Evolutionary conservation across 805 yeast species (phyloP).

Genomic region (Barnettozyma wickerhamii): DNA sequence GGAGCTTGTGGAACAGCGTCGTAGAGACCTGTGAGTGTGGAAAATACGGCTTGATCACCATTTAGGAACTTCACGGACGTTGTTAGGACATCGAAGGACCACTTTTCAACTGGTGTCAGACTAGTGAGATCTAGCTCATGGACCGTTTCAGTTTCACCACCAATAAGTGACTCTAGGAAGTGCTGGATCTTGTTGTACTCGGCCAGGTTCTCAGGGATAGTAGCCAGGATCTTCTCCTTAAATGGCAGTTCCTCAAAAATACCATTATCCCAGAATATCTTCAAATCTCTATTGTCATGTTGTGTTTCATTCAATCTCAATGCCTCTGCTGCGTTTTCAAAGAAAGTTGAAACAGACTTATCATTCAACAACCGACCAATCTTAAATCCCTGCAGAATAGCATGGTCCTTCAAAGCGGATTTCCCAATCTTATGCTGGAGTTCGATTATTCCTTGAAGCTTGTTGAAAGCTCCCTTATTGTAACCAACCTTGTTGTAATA

Average conservation of each 20-base stretch:
- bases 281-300: slow-evolving; percentile 58
- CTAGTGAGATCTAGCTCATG: slow-evolving; percentile 8
- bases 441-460: slow-evolving; percentile 60
- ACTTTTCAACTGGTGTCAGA: slow-evolving; percentile 17
- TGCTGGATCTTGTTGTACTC: slow-evolving; percentile 14
- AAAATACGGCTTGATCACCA: not conserved
- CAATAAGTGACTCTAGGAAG: slow-evolving; percentile 12
- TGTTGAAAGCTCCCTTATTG: slow-evolving; percentile 56
- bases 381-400: slow-evolving; percentile 25
- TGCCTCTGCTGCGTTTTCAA: slow-evolving; percentile 28
- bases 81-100: slow-evolving; percentile 18
- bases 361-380: slow-evolving; percentile 26
- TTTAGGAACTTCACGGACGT: slow-evolving; percentile 8
- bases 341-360: slow-evolving; percentile 16
- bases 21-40: slow-evolving; percentile 5
- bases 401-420: slow-evolving; percentile 36
- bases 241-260: slow-evolving; percentile 26
- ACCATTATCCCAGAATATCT: slow-evolving; percentile 50
- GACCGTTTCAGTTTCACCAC: slow-evolving; percentile 7
- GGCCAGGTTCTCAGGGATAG: slow-evolving; percentile 8
- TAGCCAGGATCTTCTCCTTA: slow-evolving; percentile 7
- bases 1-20: slow-evolving; percentile 12
- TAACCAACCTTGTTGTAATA: slow-evolving; percentile 49
- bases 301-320: slow-evolving; percentile 11
- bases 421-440: slow-evolving; percentile 47